phyloP scores from a whole-genome alignment of 192 early-diverging fungal genomes.

The Lunasporangiospora selenospora region DNA sequence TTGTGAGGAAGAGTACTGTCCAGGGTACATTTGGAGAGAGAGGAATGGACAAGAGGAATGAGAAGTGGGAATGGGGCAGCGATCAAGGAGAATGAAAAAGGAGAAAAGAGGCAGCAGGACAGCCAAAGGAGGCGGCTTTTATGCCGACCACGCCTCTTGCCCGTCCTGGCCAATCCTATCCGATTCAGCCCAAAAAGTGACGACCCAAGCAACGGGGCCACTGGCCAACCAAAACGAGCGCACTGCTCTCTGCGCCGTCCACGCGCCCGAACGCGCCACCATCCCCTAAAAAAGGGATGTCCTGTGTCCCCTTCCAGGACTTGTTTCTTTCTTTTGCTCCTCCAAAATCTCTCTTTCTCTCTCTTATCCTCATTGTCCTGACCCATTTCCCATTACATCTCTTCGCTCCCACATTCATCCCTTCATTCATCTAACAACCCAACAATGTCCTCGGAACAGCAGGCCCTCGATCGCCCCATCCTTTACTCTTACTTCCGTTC shows the following conservation, averaged over 20 bases:
- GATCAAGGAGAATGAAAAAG: not conserved
- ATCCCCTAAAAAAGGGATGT: not conserved
- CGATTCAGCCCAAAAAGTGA: too few species aligned
- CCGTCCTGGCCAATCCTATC: too few species aligned
- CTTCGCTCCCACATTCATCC: not conserved
- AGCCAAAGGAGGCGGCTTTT: too few species aligned
- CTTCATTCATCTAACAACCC: not conserved
- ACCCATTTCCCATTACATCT: not conserved
- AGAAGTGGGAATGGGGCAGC: not conserved
- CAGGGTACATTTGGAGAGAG: constrained; percentile 24
- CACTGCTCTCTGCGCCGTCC: too few species aligned
- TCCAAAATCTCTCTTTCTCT: not conserved
- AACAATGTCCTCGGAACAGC: constrained; percentile 4
- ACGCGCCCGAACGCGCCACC: too few species aligned
- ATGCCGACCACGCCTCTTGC: too few species aligned
- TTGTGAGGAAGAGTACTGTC: constrained; percentile 14
- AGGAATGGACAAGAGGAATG: too few species aligned
- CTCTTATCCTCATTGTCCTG: too few species aligned
- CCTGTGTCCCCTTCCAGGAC: not conserved
- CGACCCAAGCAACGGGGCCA: too few species aligned
- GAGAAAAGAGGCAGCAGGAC: not conserved
- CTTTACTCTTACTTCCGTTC: constrained; percentile 85
- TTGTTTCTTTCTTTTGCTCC: constrained; percentile 3
- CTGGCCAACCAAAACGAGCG: too few species aligned
- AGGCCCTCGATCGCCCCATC: constrained; percentile 43